These are phyloP conservation scores for Populus pruinosa DNA, from an alignment of 345 rosid genomes.

Conservation along the genomic window DNA sequence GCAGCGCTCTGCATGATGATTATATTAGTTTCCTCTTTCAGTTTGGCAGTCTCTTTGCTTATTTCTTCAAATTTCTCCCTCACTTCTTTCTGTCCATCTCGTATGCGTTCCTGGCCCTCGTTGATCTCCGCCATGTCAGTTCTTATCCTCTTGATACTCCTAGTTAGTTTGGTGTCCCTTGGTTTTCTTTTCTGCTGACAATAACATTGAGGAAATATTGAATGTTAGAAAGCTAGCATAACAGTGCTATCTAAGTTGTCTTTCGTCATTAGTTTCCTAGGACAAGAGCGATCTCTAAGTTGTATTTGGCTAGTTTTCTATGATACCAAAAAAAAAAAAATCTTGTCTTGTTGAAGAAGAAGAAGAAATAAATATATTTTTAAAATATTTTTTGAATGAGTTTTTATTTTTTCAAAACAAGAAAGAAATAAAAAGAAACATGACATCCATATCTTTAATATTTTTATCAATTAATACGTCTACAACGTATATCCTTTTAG, in stretches of 20 bases:
- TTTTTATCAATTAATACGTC: too few species aligned
- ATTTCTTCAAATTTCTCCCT: background rate
- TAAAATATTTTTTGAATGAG: too few species aligned
- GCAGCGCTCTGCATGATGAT: background rate
- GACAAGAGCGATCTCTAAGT: too few species aligned
- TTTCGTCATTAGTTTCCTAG: too few species aligned
- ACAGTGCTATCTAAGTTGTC: background rate
- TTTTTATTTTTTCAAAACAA: too few species aligned
- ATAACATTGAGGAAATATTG: background rate
- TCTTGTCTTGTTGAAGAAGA: too few species aligned
- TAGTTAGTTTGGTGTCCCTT: background rate
- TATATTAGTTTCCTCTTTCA: background rate
- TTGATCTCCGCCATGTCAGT: background rate
- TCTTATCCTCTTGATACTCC: background rate
- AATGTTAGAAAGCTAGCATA: background rate
- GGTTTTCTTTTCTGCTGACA: background rate
- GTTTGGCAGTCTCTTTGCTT: background rate
- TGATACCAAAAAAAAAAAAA: accelerated
- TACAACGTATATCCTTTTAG: background rate
- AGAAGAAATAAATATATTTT: too few species aligned
- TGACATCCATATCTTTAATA: too few species aligned
- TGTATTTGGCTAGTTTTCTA: too few species aligned
- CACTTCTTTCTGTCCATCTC: background rate
- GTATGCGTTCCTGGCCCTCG: background rate
- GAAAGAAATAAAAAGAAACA: too few species aligned